phyloP scores from a whole-genome alignment of 768 basidiomycete genomes.

The Clavaria fumosa region DNA sequence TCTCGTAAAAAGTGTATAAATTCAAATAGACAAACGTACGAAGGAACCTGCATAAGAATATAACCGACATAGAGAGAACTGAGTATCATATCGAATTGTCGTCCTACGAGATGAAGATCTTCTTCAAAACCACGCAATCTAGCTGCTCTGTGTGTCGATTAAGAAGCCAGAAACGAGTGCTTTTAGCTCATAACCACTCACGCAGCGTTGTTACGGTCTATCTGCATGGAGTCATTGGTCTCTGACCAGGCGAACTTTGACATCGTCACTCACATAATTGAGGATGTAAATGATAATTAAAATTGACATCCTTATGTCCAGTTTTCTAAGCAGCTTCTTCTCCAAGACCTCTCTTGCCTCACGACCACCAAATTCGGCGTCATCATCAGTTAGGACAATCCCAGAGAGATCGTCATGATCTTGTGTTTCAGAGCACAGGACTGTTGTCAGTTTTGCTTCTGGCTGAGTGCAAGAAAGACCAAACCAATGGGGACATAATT shows the following conservation, averaged over 20 bases:
- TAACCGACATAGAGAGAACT: conserved; percentile 55
- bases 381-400: not conserved
- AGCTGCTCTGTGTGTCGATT: conserved; percentile 31
- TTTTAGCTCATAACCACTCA: conserved; percentile 16
- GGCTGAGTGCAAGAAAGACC: not conserved
- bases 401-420: not conserved
- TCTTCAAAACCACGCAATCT: conserved; percentile 49
- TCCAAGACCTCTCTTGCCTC: conserved; percentile 16
- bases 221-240: conserved; percentile 31
- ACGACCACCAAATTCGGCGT: conserved; percentile 7
- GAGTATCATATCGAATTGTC: conserved; percentile 46
- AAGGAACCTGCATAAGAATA: conserved; percentile 58
- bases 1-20: not conserved
- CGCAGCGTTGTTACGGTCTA: conserved; percentile 61
- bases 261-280: conserved; percentile 20
- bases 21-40: conserved; percentile 24
- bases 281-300: conserved; percentile 32
- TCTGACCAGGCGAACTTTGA: conserved; percentile 19
- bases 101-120: conserved; percentile 40
- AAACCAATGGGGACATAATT: not conserved
- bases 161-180: conserved; percentile 1
- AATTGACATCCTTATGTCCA: conserved; percentile 37
- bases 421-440: too few relatives aligned
- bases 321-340: conserved; percentile 26
- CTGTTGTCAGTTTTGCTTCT: not conserved